Evolutionary conservation across 2,329 filamentous ascomycete genomes (phyloP).

Genomic region (Venturia nashicola): DNA sequence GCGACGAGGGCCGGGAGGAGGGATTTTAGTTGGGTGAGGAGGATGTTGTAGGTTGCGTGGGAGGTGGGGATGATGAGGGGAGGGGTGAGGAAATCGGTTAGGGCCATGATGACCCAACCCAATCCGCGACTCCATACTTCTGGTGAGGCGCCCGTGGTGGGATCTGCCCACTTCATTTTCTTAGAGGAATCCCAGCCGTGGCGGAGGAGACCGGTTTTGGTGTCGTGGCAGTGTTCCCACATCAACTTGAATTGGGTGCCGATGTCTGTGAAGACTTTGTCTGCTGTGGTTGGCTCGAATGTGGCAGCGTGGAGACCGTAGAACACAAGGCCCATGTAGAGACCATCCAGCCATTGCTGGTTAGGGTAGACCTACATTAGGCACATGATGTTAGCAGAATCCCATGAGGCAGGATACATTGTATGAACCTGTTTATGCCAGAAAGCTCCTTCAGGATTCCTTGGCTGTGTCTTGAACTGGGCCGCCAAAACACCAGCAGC

Average conservation of each 20-base stretch:
- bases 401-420: not conserved
- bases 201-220: conserved; percentile 32
- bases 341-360: not conserved
- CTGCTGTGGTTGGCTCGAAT: not conserved
- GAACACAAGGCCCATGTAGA: not conserved
- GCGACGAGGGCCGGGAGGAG: conserved; percentile 27
- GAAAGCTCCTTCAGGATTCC: not conserved
- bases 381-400: too few relatives aligned
- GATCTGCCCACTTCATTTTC: conserved; percentile 39
- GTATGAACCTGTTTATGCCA: not conserved
- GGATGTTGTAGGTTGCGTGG: conserved; percentile 13
- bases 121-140: conserved; percentile 41
- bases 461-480: not conserved
- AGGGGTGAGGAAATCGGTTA: conserved; percentile 35
- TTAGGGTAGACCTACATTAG: not conserved
- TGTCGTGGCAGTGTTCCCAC: conserved; percentile 15
- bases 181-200: conserved; percentile 43
- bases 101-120: conserved; percentile 41
- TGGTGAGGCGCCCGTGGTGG: conserved; percentile 37
- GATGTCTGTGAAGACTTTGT: not conserved
- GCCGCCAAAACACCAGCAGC: not conserved
- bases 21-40: conserved; percentile 21
- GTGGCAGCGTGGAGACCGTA: not conserved
- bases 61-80: conserved; percentile 15
- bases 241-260: conserved; percentile 26